A percentile compares a stretch with the other conserved stretches of the same genome.
These are phyloP conservation scores for Leccinum fallax DNA, from an alignment of 1,284 basidiomycete species.

Conservation along the genomic window DNA sequence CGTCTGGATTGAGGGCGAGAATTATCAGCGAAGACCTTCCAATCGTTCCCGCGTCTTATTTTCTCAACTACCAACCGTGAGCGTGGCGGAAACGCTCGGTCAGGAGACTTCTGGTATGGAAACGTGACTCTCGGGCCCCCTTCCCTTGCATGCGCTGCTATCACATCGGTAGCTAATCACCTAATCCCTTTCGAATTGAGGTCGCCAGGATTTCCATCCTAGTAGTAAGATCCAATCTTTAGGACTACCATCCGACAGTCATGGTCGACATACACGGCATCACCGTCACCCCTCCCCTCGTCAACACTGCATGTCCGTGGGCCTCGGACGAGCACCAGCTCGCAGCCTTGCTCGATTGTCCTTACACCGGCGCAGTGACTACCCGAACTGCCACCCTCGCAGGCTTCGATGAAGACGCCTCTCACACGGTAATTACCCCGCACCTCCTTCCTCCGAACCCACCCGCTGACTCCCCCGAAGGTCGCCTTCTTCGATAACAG, in stretches of 20 bases:
- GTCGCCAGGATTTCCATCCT: too few species aligned
- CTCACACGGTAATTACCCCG: slow-evolving; percentile 51
- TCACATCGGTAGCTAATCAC: too few species aligned
- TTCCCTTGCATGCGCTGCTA: too few species aligned
- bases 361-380: slow-evolving; percentile 73
- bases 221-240: neutral
- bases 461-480: slow-evolving; percentile 37
- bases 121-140: too few species aligned
- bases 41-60: too few species aligned
- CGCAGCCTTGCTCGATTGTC: slow-evolving; percentile 59
- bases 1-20: too few species aligned
- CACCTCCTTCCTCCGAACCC: slow-evolving; percentile 12
- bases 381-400: slow-evolving; percentile 71
- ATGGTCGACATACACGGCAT: slow-evolving; percentile 44
- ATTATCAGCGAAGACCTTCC: too few species aligned
- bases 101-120: too few species aligned
- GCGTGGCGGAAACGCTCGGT: too few species aligned
- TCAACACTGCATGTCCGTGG: slow-evolving; percentile 81
- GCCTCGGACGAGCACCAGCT: slow-evolving; percentile 68
- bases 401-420: slow-evolving; percentile 65
- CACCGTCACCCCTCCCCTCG: slow-evolving; percentile 55
- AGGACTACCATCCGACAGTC: too few species aligned
- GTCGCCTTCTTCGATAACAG: slow-evolving; percentile 56
- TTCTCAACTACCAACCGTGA: too few species aligned
- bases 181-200: too few species aligned